A percentile compares a stretch with the other conserved stretches of the same genome.
These are phyloP conservation scores for Torulaspora quercuum DNA, from an alignment of 805 yeast genomes.

Conservation along the genomic window DNA sequence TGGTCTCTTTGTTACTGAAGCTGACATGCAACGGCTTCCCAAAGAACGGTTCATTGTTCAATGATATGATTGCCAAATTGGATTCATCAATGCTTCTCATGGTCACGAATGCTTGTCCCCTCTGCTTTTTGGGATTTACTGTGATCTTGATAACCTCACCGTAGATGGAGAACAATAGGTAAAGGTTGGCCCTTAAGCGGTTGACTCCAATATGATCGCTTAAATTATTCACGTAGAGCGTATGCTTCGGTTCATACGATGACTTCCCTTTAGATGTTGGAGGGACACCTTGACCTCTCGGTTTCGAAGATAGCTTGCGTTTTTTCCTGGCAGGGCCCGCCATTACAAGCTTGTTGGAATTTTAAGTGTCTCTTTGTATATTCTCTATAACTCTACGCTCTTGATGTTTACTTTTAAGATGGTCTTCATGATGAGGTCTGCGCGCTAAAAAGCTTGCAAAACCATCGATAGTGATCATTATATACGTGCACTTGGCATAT, in stretches of 20 bases:
- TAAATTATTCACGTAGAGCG: constrained; percentile 57
- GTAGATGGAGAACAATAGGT: constrained; percentile 55
- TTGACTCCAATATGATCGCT: constrained; percentile 50
- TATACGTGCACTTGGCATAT: neutral
- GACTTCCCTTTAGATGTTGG: neutral
- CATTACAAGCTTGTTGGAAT: constrained; percentile 5
- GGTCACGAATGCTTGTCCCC: constrained; percentile 68
- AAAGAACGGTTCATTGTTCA: constrained; percentile 50
- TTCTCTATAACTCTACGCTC: too few species aligned
- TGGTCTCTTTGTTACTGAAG: constrained; percentile 37
- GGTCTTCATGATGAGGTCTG: too few species aligned
- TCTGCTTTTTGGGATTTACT: constrained; percentile 42
- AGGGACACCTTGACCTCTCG: constrained; percentile 1
- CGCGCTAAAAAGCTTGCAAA: constrained; percentile 5
- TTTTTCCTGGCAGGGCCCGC: constrained; percentile 16
- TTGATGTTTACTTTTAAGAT: constrained; percentile 1
- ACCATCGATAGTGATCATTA: constrained; percentile 1
- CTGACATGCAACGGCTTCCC: constrained; percentile 49
- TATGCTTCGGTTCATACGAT: constrained; percentile 36
- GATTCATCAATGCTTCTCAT: constrained; percentile 51
- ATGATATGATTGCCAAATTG: constrained; percentile 45
- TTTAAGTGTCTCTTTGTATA: neutral
- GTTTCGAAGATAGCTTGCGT: constrained; percentile 9
- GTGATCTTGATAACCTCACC: constrained; percentile 61
- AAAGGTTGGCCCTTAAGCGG: constrained; percentile 51